A percentile compares a stretch with the other conserved stretches of the same genome.
Conservation (phyloP, 225 moss, liverwort and hornwort species). For the Lunularia cruciata region DNA sequence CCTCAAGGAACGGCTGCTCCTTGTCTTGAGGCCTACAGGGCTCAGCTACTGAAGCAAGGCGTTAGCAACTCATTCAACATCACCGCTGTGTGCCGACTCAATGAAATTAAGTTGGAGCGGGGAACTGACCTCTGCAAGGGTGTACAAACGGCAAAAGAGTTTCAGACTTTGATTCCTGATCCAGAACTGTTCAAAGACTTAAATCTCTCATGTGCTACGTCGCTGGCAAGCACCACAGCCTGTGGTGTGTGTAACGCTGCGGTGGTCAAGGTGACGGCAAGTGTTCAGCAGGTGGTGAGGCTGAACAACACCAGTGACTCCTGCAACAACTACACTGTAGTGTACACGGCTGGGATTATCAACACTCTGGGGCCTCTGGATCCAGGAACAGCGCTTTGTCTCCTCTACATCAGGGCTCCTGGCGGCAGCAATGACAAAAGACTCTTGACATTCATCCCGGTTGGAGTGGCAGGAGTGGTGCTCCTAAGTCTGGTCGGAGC, state of each 20-base stretch:
- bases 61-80: slow-evolving; percentile 14
- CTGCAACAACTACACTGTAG: slow-evolving; percentile 18
- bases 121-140: slow-evolving; percentile 39
- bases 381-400: slow-evolving; percentile 42
- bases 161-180: background rate
- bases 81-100: slow-evolving; percentile 1
- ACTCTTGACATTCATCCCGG: slow-evolving; percentile 20
- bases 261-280: background rate
- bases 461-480: slow-evolving; percentile 41
- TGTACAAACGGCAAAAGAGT: slow-evolving; percentile 35
- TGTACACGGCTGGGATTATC: slow-evolving; percentile 42
- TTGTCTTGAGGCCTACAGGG: slow-evolving; percentile 29
- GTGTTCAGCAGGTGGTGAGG: background rate
- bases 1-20: slow-evolving; percentile 24
- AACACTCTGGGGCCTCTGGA: slow-evolving; percentile 47
- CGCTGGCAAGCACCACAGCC: slow-evolving; percentile 1
- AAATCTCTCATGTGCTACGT: slow-evolving; percentile 29
- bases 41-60: slow-evolving; percentile 37
- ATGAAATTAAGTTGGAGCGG: slow-evolving; percentile 18
- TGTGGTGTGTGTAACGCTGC: slow-evolving; percentile 35
- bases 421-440: background rate
- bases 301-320: background rate
- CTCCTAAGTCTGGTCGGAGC: slow-evolving; percentile 28
- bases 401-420: slow-evolving; percentile 20
- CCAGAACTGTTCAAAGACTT: slow-evolving; percentile 1